Percentiles rank a stretch among this genome's conserved stretches.
These are phyloP conservation scores for Termitomyces sp. DNA, from an alignment of 768 basidiomycete genomes.

Conservation along the genomic window DNA sequence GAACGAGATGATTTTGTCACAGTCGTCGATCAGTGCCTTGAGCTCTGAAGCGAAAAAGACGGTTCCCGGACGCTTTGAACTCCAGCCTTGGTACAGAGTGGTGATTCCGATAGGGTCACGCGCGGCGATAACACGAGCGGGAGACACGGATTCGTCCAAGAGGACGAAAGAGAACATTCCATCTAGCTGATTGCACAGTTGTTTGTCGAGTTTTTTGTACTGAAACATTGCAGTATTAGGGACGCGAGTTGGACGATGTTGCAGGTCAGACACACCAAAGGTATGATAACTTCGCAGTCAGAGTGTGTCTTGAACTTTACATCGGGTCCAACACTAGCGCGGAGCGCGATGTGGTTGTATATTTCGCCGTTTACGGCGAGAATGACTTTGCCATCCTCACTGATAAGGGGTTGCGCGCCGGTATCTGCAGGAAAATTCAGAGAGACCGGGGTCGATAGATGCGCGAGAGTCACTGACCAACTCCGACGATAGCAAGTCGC, in stretches of 20 bases:
- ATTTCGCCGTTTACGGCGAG: slow-evolving; percentile 98
- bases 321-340: slow-evolving; percentile 55
- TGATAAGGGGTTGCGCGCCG: slow-evolving; percentile 91
- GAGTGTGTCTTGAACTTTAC: slow-evolving; percentile 95
- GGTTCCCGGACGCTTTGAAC: slow-evolving; percentile 72
- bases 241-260: neutral
- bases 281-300: slow-evolving; percentile 96
- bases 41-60: slow-evolving; percentile 96
- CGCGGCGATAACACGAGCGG: slow-evolving; percentile 89
- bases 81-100: slow-evolving; percentile 97
- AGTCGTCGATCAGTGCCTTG: slow-evolving; percentile 86
- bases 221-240: slow-evolving; percentile 24
- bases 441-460: neutral
- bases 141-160: slow-evolving; percentile 87
- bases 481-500: slow-evolving; percentile 94
- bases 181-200: slow-evolving; percentile 77
- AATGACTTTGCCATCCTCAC: slow-evolving; percentile 76
- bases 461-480: slow-evolving; percentile 55
- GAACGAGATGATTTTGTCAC: slow-evolving; percentile 92
- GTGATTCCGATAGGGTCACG: slow-evolving; percentile 98
- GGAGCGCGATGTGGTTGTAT: slow-evolving; percentile 90
- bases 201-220: slow-evolving; percentile 82
- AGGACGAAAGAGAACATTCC: slow-evolving; percentile 99
- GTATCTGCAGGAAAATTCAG: slow-evolving; percentile 53
- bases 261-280: slow-evolving; percentile 57